Percentiles rank a stretch among this genome's conserved stretches.
phyloP scores from a whole-genome alignment of 805 yeast genomes.

The Suhomyces faveliae region DNA sequence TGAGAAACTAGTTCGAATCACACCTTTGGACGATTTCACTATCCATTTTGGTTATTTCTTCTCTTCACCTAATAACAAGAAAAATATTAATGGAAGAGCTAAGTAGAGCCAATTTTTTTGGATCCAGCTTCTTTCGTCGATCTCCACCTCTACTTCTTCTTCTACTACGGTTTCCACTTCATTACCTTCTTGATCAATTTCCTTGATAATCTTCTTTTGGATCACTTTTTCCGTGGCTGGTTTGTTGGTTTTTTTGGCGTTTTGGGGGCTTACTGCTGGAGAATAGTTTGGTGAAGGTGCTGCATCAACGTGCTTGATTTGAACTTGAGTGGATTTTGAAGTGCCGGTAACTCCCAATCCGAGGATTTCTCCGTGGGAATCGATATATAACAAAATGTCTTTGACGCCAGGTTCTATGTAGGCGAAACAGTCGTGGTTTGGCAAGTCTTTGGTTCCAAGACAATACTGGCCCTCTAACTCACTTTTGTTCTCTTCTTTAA shows the following conservation, averaged over 20 bases:
- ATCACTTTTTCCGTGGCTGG: conserved; percentile 13
- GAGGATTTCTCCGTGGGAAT: not conserved
- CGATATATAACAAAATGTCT: conserved; percentile 4
- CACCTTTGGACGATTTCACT: not conserved
- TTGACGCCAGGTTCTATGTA: conserved; percentile 8
- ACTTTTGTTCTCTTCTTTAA: conserved; percentile 4
- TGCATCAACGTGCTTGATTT: conserved; percentile 2
- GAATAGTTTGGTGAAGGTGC: conserved; percentile 32
- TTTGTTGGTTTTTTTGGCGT: conserved; percentile 5
- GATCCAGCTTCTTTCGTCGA: conserved; percentile 44
- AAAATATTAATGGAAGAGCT: conserved; percentile 44
- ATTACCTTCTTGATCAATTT: conserved; percentile 24
- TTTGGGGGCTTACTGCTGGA: conserved; percentile 17
- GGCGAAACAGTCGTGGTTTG: conserved; percentile 32
- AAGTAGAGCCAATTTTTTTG: conserved; percentile 65
- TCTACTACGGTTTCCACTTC: conserved; percentile 20
- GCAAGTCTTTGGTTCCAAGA: conserved; percentile 32
- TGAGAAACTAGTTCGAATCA: not conserved
- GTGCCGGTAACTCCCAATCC: not conserved
- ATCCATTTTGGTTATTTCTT: conserved; percentile 1
- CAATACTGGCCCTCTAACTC: conserved; percentile 18
- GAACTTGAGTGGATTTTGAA: conserved; percentile 4
- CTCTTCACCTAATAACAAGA: conserved; percentile 31
- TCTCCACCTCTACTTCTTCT: conserved; percentile 20
- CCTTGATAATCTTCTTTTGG: conserved; percentile 17